Evolutionary conservation across 257 asterid species (phyloP), one percentile per base, ranked within the genome.

Genomic region (Solanum pinnatisectum): DNA sequence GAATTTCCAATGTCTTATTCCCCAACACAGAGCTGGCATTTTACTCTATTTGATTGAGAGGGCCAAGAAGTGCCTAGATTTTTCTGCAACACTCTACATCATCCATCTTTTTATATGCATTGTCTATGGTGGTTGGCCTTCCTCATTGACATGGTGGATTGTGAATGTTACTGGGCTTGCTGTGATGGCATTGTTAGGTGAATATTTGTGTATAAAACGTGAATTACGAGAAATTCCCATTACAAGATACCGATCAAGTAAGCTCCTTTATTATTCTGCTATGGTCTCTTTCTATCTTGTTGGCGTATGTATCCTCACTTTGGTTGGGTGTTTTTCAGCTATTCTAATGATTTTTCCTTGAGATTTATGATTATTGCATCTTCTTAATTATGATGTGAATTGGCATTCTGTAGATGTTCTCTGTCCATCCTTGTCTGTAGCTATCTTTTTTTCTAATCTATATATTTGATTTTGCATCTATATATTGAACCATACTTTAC

Each of bases 41-140:
- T 91, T 94, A 88, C 91, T 95, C 76, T 94, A 91, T 89, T 70
- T 96, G 89, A 94, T 97, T 86, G 99, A 96, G 92, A 95, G 99
- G 92, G 97, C 98, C 25, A 97, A 94, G 93, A 97, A 94, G 92
- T 97, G 99, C 95, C 91, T 94, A 88, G 98, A 97, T 89, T 97
- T 97, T 91, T 91, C 98, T 37, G 98, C 96, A 12, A 97, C 99
- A 79, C 93, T 96, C 27, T 95, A 95, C 88, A 93, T 96, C 83
- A 87, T 94, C 89, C 98, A 97, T 87, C 96, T 94, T 65, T 91
- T 96, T 91, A 91, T 96, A 85, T 96, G 99, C 94, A 89, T 92
- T 87, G 36, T 90, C 8, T 97, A 96, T 84, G 99, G 99, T 87
- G 99, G 99, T 44, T 97, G 98, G 98, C 99, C 99, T 60, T 90